These are phyloP conservation scores for Sherardia arvensis DNA, from an alignment of 257 asterid genomes.

Conservation along the genomic window DNA sequence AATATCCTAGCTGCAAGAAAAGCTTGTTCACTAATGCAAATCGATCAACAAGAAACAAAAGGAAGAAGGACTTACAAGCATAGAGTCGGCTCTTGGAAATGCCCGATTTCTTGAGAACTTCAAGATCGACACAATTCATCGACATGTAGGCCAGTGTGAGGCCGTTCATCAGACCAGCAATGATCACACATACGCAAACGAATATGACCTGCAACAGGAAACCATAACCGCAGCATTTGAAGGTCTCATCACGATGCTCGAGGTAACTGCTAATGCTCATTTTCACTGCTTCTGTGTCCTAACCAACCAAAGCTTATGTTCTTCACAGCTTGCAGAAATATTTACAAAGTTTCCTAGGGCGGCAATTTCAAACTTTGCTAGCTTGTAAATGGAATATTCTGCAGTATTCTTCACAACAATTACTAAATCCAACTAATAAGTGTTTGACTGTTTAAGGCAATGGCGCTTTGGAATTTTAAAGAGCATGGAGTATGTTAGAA, in stretches of 20 bases:
- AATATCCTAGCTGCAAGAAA: conserved; percentile 47
- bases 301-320: background rate
- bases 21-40: background rate
- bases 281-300: background rate
- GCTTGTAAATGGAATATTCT: background rate
- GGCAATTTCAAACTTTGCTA: background rate
- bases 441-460: no score
- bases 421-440: background rate
- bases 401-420: background rate
- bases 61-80: conserved; percentile 11
- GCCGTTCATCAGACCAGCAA: conserved; percentile 29
- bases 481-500: background rate
- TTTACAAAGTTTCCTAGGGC: background rate
- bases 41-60: background rate
- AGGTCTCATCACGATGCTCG: conserved; percentile 7
- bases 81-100: conserved; percentile 14
- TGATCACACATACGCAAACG: conserved; percentile 5
- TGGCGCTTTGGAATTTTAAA: background rate
- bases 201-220: conserved; percentile 17
- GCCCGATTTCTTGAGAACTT: conserved; percentile 29
- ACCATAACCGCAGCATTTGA: conserved; percentile 21
- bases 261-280: background rate
- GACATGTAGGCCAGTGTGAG: conserved; percentile 34
- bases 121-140: conserved; percentile 26
- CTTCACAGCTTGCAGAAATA: background rate